Base-by-base conservation (phyloP, 1,284 basidiomycete species). In the Anthracocystis walkeri region DNA sequence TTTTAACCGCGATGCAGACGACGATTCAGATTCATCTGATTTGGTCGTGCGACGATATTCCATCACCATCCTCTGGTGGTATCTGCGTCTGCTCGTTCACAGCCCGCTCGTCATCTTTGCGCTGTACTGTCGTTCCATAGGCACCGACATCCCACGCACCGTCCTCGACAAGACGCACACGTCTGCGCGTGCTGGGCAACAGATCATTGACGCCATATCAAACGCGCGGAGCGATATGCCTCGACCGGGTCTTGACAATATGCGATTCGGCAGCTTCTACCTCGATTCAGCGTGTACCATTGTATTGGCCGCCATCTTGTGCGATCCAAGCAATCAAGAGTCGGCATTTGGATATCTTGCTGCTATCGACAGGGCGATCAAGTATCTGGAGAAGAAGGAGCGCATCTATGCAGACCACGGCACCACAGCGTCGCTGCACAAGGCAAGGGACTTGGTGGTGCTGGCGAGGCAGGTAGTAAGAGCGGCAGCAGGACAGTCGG, bases 241-340 rank as follows among this genome's bases (percentile, higher is more conserved):
- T 3, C 69, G 69, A 7, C 74, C 74, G 2, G 65, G 69, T 1
- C 52, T 76, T 7, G 65, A 72, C 58, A 76, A 76, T 27, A 66
- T 76, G 65, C 65, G 65, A 1, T 76, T 76, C 50, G 65, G 65
- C 38, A 72, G 65, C 51, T 76, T 76, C 50, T 76, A 76, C 40
- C 69, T 76, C 14, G 69, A 76, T 29, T 68, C 62, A 29, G 74
- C 74, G 2, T 68, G 74, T 35, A 68, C 74, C 23, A 72, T 72
- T 27, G 63, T 76, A 35, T 40, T 76, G 12, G 60, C 74, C 6
- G 74, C 65, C 18, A 65, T 76, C 23, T 27, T 76, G 46, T 72
- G 68, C 56, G 74, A 76, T 35, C 74, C 74, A 7, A 67, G 65
- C 58, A 68, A 68, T 23, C 69, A 76, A 44, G 58, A 72, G 25